These are phyloP conservation scores for Lineolata rhizophorae DNA, from an alignment of 495 filamentous ascomycete genomes.

Conservation along the genomic window DNA sequence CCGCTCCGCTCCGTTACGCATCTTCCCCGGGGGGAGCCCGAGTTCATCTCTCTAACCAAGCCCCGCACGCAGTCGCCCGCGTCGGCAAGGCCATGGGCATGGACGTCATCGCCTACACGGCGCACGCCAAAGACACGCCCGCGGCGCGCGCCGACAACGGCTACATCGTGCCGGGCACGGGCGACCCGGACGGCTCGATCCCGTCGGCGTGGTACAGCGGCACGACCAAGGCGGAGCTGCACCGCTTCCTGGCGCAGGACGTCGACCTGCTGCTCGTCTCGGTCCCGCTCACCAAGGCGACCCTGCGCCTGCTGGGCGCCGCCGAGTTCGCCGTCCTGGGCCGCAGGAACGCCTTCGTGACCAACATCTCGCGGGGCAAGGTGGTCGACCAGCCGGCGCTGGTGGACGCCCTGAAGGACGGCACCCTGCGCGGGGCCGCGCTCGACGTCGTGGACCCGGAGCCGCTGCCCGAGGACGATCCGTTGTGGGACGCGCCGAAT, in stretches of 20 bases:
- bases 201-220: constrained; percentile 58
- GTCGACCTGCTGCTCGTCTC: constrained; percentile 58
- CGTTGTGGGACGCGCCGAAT: constrained; percentile 54
- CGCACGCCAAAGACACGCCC: constrained; percentile 30
- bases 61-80: constrained; percentile 26
- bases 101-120: constrained; percentile 65
- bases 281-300: constrained; percentile 49
- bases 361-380: constrained; percentile 54
- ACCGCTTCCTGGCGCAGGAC: constrained; percentile 42
- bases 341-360: constrained; percentile 33
- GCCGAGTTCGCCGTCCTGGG: constrained; percentile 46
- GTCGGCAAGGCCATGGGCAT: constrained; percentile 54
- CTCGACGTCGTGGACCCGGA: constrained; percentile 80
- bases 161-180: constrained; percentile 53
- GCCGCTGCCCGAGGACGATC: constrained; percentile 45
- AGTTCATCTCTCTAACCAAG: constrained; percentile 1
- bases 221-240: constrained; percentile 30
- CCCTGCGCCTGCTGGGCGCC: constrained; percentile 34
- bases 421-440: constrained; percentile 42
- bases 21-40: too few relatives aligned
- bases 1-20: too few relatives aligned
- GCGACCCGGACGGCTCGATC: constrained; percentile 51
- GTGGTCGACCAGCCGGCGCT: constrained; percentile 51
- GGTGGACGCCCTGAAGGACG: constrained; percentile 32
- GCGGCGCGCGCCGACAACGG: constrained; percentile 36